Conservation (phyloP, 768 basidiomycete genomes). For the Termitomyces sp. region DNA sequence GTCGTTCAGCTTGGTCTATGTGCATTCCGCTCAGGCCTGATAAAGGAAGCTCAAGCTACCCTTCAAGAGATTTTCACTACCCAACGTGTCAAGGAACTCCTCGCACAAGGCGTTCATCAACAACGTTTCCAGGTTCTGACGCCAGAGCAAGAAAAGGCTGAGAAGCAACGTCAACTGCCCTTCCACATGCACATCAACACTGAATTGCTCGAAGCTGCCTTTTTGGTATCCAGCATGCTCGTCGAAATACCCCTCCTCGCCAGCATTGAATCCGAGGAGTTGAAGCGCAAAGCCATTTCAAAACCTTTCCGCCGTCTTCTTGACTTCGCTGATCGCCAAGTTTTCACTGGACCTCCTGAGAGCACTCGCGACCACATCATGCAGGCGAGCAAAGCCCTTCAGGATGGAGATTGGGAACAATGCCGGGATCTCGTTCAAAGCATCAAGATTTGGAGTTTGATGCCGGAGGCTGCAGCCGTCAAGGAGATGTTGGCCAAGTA, state of each 20-base stretch:
- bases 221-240: constrained; percentile 97
- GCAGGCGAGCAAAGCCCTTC: constrained; percentile 96
- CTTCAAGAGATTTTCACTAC: constrained; percentile 95
- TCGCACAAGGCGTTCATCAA: constrained; percentile 94
- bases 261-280: constrained; percentile 90
- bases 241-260: constrained; percentile 95
- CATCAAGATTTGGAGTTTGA: constrained; percentile 97
- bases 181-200: constrained; percentile 99
- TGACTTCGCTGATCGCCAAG: constrained; percentile 95
- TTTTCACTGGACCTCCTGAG: constrained; percentile 98
- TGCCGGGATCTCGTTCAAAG: constrained; percentile 89
- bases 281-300: constrained; percentile 89
- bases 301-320: constrained; percentile 93
- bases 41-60: constrained; percentile 89
- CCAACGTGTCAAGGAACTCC: constrained; percentile 92
- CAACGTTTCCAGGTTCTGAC: constrained; percentile 82
- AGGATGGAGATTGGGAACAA: constrained; percentile 95
- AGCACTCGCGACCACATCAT: constrained; percentile 98
- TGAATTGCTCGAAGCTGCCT: constrained; percentile 94
- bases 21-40: constrained; percentile 92
- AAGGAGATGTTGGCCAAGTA: constrained; percentile 96
- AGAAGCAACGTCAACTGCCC: constrained; percentile 91
- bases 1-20: constrained; percentile 96
- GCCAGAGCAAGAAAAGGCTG: constrained; percentile 95
- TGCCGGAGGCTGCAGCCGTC: constrained; percentile 82